Evolutionary conservation across 2,329 filamentous ascomycete species (phyloP).

Genomic region (Biscogniauxia sp.): DNA sequence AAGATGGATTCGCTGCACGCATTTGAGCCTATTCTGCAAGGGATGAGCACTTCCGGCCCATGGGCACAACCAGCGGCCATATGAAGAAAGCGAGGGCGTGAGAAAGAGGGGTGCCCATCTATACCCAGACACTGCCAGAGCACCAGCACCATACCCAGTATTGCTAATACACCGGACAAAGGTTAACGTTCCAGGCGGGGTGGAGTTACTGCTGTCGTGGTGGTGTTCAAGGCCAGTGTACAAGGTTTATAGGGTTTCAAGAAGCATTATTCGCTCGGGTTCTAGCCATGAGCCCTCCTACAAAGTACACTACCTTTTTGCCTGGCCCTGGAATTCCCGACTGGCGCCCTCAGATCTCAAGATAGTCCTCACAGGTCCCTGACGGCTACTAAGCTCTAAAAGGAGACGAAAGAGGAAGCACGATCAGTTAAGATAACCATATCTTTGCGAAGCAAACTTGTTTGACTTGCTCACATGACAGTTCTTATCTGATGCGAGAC

Average conservation of each 20-base stretch:
- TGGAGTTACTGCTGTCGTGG: conserved; percentile 11
- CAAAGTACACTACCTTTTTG: too few species aligned
- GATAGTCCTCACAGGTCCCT: neutral
- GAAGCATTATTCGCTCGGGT: neutral
- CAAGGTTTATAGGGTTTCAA: neutral
- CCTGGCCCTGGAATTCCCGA: neutral
- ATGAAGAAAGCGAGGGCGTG: conserved; percentile 9
- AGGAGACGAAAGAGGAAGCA: neutral
- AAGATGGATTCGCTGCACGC: conserved; percentile 11
- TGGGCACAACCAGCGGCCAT: conserved; percentile 9
- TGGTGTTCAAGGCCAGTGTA: conserved; percentile 5
- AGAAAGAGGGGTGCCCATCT: conserved; percentile 2
- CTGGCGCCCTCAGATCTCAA: neutral
- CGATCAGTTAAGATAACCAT: neutral
- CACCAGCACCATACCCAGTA: conserved; percentile 14
- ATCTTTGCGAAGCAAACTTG: neutral
- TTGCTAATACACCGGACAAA: conserved; percentile 23
- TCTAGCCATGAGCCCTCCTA: neutral
- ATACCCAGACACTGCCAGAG: conserved; percentile 6
- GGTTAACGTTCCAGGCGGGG: conserved; percentile 19
- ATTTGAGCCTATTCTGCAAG: conserved; percentile 24
- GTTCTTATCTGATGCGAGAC: neutral
- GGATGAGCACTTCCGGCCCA: conserved; percentile 14
- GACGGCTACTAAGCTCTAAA: neutral
- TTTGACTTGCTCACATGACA: neutral